Base-by-base conservation (phyloP, 169 alveolate species). In the Plasmodium chabaudi region DNA sequence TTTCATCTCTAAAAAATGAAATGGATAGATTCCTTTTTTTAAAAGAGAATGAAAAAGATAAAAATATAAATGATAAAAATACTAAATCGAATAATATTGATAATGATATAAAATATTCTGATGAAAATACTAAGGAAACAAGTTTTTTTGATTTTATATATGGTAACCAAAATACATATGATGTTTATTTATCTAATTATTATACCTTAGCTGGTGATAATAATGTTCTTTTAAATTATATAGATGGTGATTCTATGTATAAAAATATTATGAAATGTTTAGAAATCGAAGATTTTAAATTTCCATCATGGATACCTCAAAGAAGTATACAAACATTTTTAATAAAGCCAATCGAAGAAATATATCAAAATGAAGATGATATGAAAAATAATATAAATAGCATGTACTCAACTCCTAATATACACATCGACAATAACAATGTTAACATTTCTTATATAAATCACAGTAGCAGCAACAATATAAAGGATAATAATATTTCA, bases 261-360 rank as follows among this genome's bases (percentile, higher is more conserved):
- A 84, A 70, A 84, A 84, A 84, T 51, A 84, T 84, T 17, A 46
- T 84, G 86, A 69, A 84, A 59, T 84, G 91, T 13, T 57, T 84
- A 69, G 87, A 84, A 42, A 84, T 84, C 2, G 56, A 69, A 7
- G 86, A 67, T 70, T 57, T 84, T 13, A 25, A 9, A 6, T 84
- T 84, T n/a, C 91, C 91, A 5, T 84, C 91, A 5, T 84, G 91
- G 91, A 69, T 84, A 15, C 91, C 91, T 57, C 42, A 72, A 39
- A 84, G 91, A 72, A 84, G 91, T 47, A 57, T 84, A 69, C 51
- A 69, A 1, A 84, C 34, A 21, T 84, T 84, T 84, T 64, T 84
- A 46, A 39, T 84, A 12, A 84, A 72, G 67, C 39, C 72, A 5
- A 34, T 82, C 56, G 56, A 25, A n/a, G 90, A 82, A 82, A 49